phyloP scores from a whole-genome alignment of 2,329 filamentous ascomycete species.

The Cyphellophora attinorum region DNA sequence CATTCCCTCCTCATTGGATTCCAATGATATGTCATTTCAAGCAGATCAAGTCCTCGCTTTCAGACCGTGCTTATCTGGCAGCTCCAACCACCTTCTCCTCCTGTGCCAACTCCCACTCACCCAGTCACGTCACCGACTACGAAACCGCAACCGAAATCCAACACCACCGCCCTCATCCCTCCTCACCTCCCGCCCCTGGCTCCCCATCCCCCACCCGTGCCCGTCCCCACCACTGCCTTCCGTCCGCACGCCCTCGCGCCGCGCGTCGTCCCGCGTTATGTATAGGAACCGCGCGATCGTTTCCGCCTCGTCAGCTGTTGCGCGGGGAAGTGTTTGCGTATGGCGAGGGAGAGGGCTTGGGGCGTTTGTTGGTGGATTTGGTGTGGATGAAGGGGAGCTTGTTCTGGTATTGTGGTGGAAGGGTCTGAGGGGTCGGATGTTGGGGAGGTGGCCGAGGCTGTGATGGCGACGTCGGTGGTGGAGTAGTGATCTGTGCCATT shows the following conservation, averaged over 20 bases:
- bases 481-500: slow-evolving; percentile 4
- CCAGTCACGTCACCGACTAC: too few relatives aligned
- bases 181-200: slow-evolving; percentile 14
- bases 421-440: too few relatives aligned
- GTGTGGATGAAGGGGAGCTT: too few relatives aligned
- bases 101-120: too few relatives aligned
- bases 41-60: too few relatives aligned
- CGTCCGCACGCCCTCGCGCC: slow-evolving; percentile 7
- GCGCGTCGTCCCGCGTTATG: slow-evolving; percentile 32
- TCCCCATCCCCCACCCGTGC: slow-evolving; percentile 16
- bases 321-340: slow-evolving; percentile 39
- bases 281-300: slow-evolving; percentile 38
- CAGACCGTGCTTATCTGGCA: too few relatives aligned
- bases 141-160: slow-evolving; percentile 18
- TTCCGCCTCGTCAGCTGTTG: slow-evolving; percentile 36
- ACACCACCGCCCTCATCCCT: slow-evolving; percentile 15
- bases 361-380: slow-evolving; percentile 3
- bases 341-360: slow-evolving; percentile 26
- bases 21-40: too few relatives aligned
- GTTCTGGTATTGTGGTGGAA: too few relatives aligned
- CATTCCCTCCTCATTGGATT: too few relatives aligned
- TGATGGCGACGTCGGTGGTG: slow-evolving; percentile 7
- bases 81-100: too few relatives aligned
- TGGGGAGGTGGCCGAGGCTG: slow-evolving; percentile 5
- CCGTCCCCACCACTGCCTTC: slow-evolving; percentile 17